phyloP scores from a whole-genome alignment of 148 eudicot genomes.

The Cornus controversa region DNA sequence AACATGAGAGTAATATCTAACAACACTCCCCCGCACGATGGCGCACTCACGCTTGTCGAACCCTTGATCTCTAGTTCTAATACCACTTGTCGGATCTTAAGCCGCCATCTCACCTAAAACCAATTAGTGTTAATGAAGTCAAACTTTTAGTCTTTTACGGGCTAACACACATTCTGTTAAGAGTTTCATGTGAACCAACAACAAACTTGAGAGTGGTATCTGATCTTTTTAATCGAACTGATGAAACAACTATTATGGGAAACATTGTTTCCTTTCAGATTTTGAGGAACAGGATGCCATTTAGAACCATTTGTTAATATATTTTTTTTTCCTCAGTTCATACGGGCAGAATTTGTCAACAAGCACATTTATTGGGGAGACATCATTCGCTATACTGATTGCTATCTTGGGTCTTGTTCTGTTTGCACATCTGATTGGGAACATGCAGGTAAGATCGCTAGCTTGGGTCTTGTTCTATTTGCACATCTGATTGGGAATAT shows the following conservation, averaged over 20 bases:
- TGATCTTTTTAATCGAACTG: background rate
- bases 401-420: slow-evolving; percentile 56
- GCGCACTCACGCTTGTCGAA: no score
- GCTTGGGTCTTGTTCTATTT: slow-evolving; percentile 65
- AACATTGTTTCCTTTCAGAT: background rate
- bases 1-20: no score
- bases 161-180: no score
- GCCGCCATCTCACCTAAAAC: no score
- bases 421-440: slow-evolving; percentile 8
- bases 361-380: slow-evolving; percentile 85
- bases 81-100: no score
- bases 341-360: slow-evolving; percentile 91
- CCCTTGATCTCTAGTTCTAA: no score
- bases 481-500: slow-evolving; percentile 97
- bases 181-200: no score
- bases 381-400: slow-evolving; percentile 84
- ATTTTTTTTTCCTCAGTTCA: slow-evolving; percentile 49
- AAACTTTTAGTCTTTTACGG: no score
- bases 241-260: background rate
- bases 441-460: background rate
- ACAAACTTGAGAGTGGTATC: no score
- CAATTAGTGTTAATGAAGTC: no score
- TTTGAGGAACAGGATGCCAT: background rate
- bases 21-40: no score
- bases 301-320: background rate